Evolutionary conservation across 164 flowering plant genomes (phyloP).

Genomic region (Nelumbo lutea): DNA sequence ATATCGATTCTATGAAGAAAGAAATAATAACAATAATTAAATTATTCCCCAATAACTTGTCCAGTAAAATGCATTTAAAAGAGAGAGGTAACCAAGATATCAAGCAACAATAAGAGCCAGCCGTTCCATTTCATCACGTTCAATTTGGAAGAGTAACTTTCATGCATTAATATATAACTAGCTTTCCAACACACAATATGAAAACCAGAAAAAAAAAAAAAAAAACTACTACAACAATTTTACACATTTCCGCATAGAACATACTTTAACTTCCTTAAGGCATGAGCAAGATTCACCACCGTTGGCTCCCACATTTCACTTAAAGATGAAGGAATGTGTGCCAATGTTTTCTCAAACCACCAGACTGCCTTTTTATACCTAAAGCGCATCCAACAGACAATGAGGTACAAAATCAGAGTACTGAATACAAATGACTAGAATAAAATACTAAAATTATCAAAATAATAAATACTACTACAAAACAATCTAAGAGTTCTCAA

Average conservation of each 20-base stretch:
- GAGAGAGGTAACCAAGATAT: neutral
- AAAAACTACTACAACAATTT: neutral
- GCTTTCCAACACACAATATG: neutral
- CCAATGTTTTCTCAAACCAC: slow-evolving; percentile 91
- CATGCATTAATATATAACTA: neutral
- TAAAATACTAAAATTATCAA: neutral
- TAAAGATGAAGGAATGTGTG: slow-evolving; percentile 59
- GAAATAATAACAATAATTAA: neutral
- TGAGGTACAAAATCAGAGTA: neutral
- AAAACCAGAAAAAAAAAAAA: neutral
- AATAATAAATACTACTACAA: neutral
- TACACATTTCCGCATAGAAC: slow-evolving; percentile 11
- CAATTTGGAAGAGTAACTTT: neutral
- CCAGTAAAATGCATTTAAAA: neutral
- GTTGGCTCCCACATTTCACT: slow-evolving; percentile 97
- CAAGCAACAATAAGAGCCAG: neutral
- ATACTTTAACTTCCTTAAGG: slow-evolving; percentile 79
- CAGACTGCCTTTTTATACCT: slow-evolving; percentile 82
- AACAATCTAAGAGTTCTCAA: neutral
- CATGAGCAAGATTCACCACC: slow-evolving; percentile 88
- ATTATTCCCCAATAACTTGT: neutral
- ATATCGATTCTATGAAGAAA: no score
- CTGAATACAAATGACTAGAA: neutral
- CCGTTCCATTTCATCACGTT: neutral
- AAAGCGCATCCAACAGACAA: neutral